Evolutionary conservation across 495 filamentous ascomycete species (phyloP), one percentile per base, ranked within the genome.

Genomic region (Trichocladium uniseriatum): DNA sequence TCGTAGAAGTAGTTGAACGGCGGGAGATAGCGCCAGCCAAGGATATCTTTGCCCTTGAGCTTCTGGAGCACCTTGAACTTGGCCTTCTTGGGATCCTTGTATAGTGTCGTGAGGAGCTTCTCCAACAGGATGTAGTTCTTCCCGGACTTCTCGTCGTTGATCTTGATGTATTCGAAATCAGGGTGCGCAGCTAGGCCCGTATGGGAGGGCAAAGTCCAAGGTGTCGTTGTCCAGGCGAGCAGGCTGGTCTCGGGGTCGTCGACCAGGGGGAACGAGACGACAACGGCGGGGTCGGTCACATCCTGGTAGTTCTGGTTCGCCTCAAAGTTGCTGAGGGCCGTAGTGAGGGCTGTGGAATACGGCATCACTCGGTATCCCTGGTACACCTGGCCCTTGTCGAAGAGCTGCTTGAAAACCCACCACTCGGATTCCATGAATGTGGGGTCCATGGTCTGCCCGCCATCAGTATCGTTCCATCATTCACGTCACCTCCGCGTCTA

Each of bases 71-170:
- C 76, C 72, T 89, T 92, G 69, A 82, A 96, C 60, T 96, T 95
- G 37, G 91, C 91, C 73, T 96, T 97, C 74, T 97, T 98, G 13
- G 85, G 83, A 56, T 95, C 89, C 67, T 97, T 97, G 69, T 97
- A 97, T 7, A 97, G 69, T 6, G 85, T 95, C 34, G 75, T 75
- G 29, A 98, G 77, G 15, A 94, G 75, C 44, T 84, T 82, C 62
- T 97, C 90, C 10, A 95, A 73, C 10, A 97, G 76, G 43, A 97
- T 84, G 62, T 88, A 98, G 54, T 94, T 77, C 60, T 86, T 91
- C 18, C 83, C 83, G 0, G 82, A 84, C 20, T 75, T 77, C 48
- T 89, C 82, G 55, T 98, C 92, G 41, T 79, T 73, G 51, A 98
- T 87, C 71, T 96, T 90, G 63, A 96, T 66, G 62, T 97, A 98